A percentile compares a stretch with the other conserved stretches of the same genome.
Evolutionary conservation across 108 stramenopile genomes (phyloP).

Genomic region (Poteriospumella lacustris): DNA sequence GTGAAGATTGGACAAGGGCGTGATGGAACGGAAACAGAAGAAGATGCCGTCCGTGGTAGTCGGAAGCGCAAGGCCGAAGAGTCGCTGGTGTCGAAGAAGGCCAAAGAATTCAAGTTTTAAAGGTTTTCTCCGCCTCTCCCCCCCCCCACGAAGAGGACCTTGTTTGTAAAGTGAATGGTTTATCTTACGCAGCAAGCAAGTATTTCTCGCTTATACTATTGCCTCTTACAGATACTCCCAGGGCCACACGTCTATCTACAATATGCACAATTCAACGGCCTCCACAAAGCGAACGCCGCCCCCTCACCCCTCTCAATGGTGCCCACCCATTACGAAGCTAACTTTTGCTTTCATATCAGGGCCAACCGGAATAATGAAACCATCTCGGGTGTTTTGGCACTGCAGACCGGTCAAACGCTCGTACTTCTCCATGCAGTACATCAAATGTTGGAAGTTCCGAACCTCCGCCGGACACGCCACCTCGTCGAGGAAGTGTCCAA

Average conservation of each 20-base stretch:
- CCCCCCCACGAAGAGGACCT: no score
- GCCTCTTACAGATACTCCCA: no score
- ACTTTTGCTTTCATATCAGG: background rate
- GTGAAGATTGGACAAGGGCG: background rate
- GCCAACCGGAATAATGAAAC: background rate
- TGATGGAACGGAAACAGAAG: constrained; percentile 10
- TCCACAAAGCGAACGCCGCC: no score
- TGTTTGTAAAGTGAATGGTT: no score
- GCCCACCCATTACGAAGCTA: background rate
- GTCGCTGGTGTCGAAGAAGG: background rate
- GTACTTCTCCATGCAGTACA: background rate
- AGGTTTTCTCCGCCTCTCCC: background rate
- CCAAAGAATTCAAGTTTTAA: constrained; percentile 19
- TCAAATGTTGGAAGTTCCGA: background rate
- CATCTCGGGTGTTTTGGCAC: background rate
- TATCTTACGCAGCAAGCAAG: no score
- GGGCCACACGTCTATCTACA: no score
- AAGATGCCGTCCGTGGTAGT: background rate
- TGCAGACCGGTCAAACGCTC: background rate
- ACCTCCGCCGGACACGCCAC: background rate
- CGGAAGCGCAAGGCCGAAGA: constrained; percentile 10
- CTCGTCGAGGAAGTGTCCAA: background rate
- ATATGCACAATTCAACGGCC: no score
- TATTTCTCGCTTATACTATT: no score
- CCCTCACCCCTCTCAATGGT: no score